Evolutionary conservation across 331 rosid genomes (phyloP), one percentile per base, ranked within the genome.

Genomic region (Malus hybrid): DNA sequence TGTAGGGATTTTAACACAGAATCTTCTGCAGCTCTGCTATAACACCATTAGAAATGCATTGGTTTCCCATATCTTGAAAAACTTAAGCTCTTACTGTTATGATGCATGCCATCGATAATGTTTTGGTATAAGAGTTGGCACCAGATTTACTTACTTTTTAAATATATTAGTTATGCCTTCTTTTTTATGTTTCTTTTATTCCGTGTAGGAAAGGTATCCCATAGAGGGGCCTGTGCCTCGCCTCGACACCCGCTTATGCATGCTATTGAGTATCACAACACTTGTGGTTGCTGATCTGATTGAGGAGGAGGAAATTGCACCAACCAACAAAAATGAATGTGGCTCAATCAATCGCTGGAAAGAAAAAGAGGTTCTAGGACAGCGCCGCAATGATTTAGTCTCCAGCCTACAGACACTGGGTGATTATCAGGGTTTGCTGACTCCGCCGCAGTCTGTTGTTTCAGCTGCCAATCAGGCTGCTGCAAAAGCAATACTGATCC

Each of bases 191-290:
- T 44, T 44, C 50, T 44, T 44, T 44, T 44, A 44, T 44, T 44
- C 50, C 5, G 50, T 44, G 50, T 44, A 44, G 99, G 99, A 92
- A 90, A 92, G 97, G 85, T 96, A 90, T 76, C 96, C 97, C 16
- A 92, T 92, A 76, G 98, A 95, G 70, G 99, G 99, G 22, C 99
- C 99, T 16, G 85, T 95, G 90, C 99, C 99, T 73, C 96, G 85
- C 85, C 85, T 95, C 16, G 99, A 95, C 81, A 83, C 98, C 56
- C 97, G 99, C 75, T 80, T 95, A 78, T 90, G 96, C 96, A 88
- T 90, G 86, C 89, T 92, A 42, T 81, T 95, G 73, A 90, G 98
- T 33, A 88, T 95, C 83, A 87, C 87, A 44, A 85, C 96, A 28
- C 99, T 95, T 69, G 97, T 90, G 72, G 82, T 95, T 76, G 90